A percentile compares a stretch with the other conserved stretches of the same genome.
Conservation (phyloP, 2,329 filamentous ascomycete species). For the Ophiosphaerella herpotricha region DNA sequence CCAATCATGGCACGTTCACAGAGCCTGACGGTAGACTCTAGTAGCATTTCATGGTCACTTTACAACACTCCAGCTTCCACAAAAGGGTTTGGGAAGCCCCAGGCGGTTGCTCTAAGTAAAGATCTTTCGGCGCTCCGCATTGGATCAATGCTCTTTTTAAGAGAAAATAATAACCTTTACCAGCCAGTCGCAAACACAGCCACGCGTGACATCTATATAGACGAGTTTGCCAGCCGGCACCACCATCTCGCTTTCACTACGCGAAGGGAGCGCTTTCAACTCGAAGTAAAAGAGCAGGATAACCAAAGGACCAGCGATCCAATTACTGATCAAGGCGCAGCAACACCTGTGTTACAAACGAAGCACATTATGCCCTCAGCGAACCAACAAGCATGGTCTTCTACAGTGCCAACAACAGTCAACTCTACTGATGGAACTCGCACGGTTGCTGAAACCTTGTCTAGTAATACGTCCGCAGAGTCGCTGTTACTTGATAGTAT, state of each 20-base stretch:
- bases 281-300: too few relatives aligned
- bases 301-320: too few relatives aligned
- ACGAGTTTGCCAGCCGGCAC: slow-evolving; percentile 2
- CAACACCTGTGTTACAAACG: too few relatives aligned
- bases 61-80: not conserved
- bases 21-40: not conserved
- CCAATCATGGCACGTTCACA: too few relatives aligned
- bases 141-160: not conserved
- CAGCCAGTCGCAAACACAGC: not conserved
- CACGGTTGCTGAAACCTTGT: not conserved
- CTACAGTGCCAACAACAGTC: not conserved
- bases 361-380: too few relatives aligned
- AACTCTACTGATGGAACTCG: not conserved
- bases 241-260: not conserved
- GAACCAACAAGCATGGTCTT: not conserved
- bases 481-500: not conserved
- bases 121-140: not conserved
- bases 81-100: not conserved
- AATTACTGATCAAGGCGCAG: too few relatives aligned
- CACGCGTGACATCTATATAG: not conserved
- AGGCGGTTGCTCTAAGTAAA: not conserved
- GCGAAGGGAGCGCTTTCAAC: too few relatives aligned
- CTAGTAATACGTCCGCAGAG: not conserved
- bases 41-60: not conserved
- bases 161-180: not conserved